Evolutionary conservation across 176 grass and related monocot species (phyloP).

Genomic region (Oryza australiensis): DNA sequence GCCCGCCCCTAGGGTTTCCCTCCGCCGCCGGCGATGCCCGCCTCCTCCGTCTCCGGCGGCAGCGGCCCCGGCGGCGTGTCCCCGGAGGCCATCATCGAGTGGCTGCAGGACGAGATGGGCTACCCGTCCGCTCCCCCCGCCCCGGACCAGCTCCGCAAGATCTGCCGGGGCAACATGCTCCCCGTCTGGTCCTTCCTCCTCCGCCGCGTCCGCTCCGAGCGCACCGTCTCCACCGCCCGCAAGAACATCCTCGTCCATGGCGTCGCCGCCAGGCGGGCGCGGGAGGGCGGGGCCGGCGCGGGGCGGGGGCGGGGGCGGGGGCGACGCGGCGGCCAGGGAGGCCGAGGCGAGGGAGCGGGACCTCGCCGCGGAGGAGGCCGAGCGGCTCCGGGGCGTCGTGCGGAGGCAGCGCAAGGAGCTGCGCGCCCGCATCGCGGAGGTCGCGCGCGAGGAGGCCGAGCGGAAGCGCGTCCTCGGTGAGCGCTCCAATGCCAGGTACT

Average conservation of each 20-base stretch:
- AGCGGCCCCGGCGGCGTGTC: slow-evolving; percentile 56
- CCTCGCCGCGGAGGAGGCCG: slow-evolving; percentile 87
- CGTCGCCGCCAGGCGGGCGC: slow-evolving; percentile 62
- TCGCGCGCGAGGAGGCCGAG: slow-evolving; percentile 81
- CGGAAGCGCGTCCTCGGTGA: slow-evolving; percentile 85
- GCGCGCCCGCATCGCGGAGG: slow-evolving; percentile 75
- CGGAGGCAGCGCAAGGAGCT: slow-evolving; percentile 94
- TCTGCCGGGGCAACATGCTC: slow-evolving; percentile 99
- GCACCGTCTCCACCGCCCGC: slow-evolving; percentile 77
- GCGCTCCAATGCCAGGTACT: slow-evolving; percentile 86
- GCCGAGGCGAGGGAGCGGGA: slow-evolving; percentile 84
- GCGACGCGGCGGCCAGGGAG: slow-evolving; percentile 60
- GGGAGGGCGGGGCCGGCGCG: slow-evolving; percentile 40
- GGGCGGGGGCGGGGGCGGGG: slow-evolving; percentile 6
- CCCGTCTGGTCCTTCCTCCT: slow-evolving; percentile 93
- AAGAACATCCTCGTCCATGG: slow-evolving; percentile 91
- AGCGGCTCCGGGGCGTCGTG: slow-evolving; percentile 81
- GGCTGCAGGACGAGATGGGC: slow-evolving; percentile 98
- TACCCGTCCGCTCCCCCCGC: slow-evolving; percentile 77
- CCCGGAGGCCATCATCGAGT: slow-evolving; percentile 95
- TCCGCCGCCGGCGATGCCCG: slow-evolving; percentile 45
- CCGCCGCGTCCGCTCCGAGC: slow-evolving; percentile 89
- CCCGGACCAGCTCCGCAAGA: slow-evolving; percentile 92
- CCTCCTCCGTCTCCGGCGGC: slow-evolving; percentile 59
- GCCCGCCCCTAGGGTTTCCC: slow-evolving; percentile 37